Percentiles rank a stretch among this genome's conserved stretches.
Conservation (phyloP, 2,329 filamentous ascomycete species). For the Penicillium paneum region DNA sequence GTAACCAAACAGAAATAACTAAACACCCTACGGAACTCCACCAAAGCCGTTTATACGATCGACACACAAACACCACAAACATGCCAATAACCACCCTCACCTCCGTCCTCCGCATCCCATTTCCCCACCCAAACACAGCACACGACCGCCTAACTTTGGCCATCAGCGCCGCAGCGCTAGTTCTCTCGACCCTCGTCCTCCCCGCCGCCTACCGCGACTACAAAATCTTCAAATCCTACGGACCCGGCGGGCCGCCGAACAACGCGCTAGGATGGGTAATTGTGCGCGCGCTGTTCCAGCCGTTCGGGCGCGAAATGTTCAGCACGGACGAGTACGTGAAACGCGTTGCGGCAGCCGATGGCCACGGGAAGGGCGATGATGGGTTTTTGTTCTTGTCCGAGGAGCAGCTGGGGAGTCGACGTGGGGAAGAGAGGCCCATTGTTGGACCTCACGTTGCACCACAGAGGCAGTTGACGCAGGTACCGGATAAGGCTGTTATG, state of each 20-base stretch:
- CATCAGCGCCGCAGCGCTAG: slow-evolving; percentile 14
- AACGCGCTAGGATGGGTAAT: slow-evolving; percentile 38
- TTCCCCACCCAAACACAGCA: slow-evolving; percentile 4
- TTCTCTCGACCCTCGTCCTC: slow-evolving; percentile 17
- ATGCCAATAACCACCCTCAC: slow-evolving; percentile 3
- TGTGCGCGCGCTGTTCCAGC: slow-evolving; percentile 23
- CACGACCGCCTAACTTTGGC: slow-evolving; percentile 17
- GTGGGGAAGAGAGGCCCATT: slow-evolving; percentile 19
- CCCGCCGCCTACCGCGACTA: slow-evolving; percentile 35
- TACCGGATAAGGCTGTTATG: slow-evolving; percentile 22
- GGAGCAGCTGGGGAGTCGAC: slow-evolving; percentile 16
- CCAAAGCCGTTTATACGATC: not conserved
- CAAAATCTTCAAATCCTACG: slow-evolving; percentile 35
- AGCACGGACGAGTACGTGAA: slow-evolving; percentile 27
- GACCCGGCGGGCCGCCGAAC: slow-evolving; percentile 36
- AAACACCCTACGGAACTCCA: not conserved
- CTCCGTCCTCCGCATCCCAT: slow-evolving; percentile 8
- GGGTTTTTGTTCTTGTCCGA: slow-evolving; percentile 18
- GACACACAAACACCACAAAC: not conserved
- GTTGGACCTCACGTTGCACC: slow-evolving; percentile 31
- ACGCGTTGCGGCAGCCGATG: slow-evolving; percentile 23
- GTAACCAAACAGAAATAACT: not conserved
- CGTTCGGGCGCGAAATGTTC: slow-evolving; percentile 28
- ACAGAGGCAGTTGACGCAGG: slow-evolving; percentile 30
- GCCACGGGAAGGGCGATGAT: slow-evolving; percentile 20